Evolutionary conservation across 805 yeast species (phyloP).

Genomic region (Candida succiphila): DNA sequence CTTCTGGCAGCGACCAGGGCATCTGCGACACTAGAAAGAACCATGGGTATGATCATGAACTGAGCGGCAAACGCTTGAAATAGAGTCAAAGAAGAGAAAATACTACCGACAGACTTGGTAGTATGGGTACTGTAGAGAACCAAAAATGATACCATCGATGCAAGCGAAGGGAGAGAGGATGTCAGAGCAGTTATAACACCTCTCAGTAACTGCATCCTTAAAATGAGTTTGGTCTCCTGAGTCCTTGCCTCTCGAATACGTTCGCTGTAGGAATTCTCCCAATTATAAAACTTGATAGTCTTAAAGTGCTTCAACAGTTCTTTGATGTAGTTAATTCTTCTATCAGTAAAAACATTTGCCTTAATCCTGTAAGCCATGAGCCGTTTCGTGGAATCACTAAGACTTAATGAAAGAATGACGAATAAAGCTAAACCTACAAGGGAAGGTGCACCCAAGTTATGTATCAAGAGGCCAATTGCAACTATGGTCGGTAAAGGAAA

Average conservation of each 20-base stretch:
- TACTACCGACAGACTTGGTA: constrained; percentile 41
- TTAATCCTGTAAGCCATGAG: constrained; percentile 45
- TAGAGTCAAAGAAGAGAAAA: constrained; percentile 61
- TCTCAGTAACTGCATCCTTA: constrained; percentile 54
- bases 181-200: constrained; percentile 49
- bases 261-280: constrained; percentile 73
- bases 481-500: constrained; percentile 52
- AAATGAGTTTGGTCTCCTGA: constrained; percentile 51
- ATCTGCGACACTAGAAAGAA: constrained; percentile 57
- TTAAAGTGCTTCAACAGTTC: constrained; percentile 74
- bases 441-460: constrained; percentile 64
- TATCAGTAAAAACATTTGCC: constrained; percentile 60
- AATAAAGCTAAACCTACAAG: constrained; percentile 61
- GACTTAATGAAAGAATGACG: constrained; percentile 33
- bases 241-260: constrained; percentile 45
- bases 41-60: constrained; percentile 60
- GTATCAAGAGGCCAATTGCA: constrained; percentile 52
- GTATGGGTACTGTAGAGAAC: constrained; percentile 26
- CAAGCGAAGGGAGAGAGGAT: constrained; percentile 48
- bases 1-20: constrained; percentile 51
- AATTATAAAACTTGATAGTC: constrained; percentile 76
- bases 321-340: constrained; percentile 64
- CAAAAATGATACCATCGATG: constrained; percentile 53
- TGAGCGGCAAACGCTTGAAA: constrained; percentile 53
- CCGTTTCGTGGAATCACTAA: constrained; percentile 35